Base-by-base conservation (phyloP, 164 flowering plant species). In the Piper longum region DNA sequence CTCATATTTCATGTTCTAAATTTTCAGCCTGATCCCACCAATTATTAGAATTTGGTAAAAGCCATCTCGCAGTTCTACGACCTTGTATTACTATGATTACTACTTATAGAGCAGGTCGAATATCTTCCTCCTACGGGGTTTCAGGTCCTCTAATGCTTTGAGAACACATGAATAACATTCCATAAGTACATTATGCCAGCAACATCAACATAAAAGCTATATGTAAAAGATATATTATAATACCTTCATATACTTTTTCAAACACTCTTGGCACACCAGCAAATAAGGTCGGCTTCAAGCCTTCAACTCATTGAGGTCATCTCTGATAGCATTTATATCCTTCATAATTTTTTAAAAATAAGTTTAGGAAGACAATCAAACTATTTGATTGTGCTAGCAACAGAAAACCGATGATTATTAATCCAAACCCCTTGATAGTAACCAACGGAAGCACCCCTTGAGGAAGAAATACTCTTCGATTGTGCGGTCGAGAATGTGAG, bases 181-280 rank as follows among this genome's bases (percentile, higher is more conserved):
- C 59, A 57, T 64, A 44, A 56, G 57, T n/a, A 16, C 16, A n/a
- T 8, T 43, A 43, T 43, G 45, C 45, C 45, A 43, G 5, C 45
- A 43, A 4, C 6, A 43, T 43, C 45, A 4, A 43, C 5, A 4
- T 36, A 11, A 42, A 18, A 13, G 11, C 4, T n/a, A n/a, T n/a
- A n/a, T n/a, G n/a, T n/a, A n/a, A 26, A 63, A 61, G 64, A 14
- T 52, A 16, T 59, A 18, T 18, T 12, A 51, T 11, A 79, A 4
- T 82, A 67, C 99, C 89, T 85, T 88, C 97, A 63, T 85, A 78
- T n/a, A 93, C 78, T 73, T 81, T 79, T 63, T 93, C 99, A 43
- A 82, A 87, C 9, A 90, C 99, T 66, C 92, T 76, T 39, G 99
- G 99, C 6, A 93, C 99, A 39, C 92, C 99, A 63, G 96, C 95